Conservation (phyloP, 495 filamentous ascomycete species). For the Rusavskia elegans region DNA sequence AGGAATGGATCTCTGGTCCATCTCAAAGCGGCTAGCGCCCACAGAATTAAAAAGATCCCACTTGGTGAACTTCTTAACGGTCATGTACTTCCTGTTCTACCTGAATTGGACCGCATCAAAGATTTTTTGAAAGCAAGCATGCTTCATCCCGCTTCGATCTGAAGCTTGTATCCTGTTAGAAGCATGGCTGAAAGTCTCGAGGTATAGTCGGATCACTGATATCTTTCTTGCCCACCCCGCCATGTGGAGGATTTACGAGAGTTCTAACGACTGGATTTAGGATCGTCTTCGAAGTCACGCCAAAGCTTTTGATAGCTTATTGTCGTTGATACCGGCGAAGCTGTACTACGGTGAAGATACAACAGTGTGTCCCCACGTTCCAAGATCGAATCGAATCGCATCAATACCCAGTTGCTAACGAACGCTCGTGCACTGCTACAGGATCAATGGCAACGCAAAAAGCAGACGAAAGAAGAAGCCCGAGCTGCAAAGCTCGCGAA, state of each 20-base stretch:
- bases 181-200: conserved; percentile 3
- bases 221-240: too few species aligned
- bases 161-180: not conserved
- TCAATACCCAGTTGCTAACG: not conserved
- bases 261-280: conserved; percentile 26
- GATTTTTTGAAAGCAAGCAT: too few species aligned
- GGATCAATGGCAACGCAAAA: conserved; percentile 78
- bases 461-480: conserved; percentile 73
- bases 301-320: conserved; percentile 74
- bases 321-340: conserved; percentile 86
- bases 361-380: conserved; percentile 44
- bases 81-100: too few species aligned
- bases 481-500: conserved; percentile 65
- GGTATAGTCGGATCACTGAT: not conserved
- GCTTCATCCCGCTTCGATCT: too few species aligned
- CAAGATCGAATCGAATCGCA: too few species aligned
- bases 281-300: conserved; percentile 75
- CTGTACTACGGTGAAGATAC: conserved; percentile 79
- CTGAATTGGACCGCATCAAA: too few species aligned
- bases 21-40: too few species aligned
- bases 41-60: too few species aligned
- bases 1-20: too few species aligned
- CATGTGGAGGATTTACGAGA: not conserved
- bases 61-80: too few species aligned
- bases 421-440: conserved; percentile 18